phyloP scores from a whole-genome alignment of 805 yeast genomes.

The Wickerhamomyces silvicola region DNA sequence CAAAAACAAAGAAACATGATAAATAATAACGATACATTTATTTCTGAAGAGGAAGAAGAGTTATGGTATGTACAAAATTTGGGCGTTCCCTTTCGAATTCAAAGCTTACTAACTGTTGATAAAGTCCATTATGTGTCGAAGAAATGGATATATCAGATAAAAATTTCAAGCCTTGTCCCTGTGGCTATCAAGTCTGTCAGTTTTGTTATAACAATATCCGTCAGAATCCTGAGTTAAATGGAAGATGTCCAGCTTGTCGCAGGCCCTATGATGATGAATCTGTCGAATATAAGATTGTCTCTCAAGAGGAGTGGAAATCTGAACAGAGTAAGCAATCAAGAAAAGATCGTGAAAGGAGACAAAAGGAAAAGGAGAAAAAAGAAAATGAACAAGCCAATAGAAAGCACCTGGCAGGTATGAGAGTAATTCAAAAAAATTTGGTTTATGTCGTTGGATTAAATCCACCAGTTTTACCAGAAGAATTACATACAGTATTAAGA shows the following conservation, averaged over 20 bases:
- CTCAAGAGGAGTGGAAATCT: conserved; percentile 76
- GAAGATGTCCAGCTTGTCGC: conserved; percentile 97
- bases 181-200: conserved; percentile 98
- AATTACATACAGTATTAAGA: conserved; percentile 70
- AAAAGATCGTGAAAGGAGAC: conserved; percentile 76
- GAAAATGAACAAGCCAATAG: conserved; percentile 78
- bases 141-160: conserved; percentile 96
- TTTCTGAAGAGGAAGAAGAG: conserved; percentile 79
- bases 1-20: conserved; percentile 11
- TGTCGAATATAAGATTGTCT: conserved; percentile 77
- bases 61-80: conserved; percentile 41
- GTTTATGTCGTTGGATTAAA: conserved; percentile 95
- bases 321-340: conserved; percentile 78
- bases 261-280: conserved; percentile 88
- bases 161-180: conserved; percentile 98
- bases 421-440: conserved; percentile 96
- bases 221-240: conserved; percentile 91
- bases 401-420: conserved; percentile 90
- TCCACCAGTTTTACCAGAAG: conserved; percentile 76
- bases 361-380: conserved; percentile 83
- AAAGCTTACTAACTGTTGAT: conserved; percentile 24
- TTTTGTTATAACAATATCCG: conserved; percentile 96
- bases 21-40: conserved; percentile 43
- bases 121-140: conserved; percentile 91
- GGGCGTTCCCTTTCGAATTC: neutral